phyloP scores from a whole-genome alignment of 2,329 filamentous ascomycete species.

The Colletotrichum gigasporum region DNA sequence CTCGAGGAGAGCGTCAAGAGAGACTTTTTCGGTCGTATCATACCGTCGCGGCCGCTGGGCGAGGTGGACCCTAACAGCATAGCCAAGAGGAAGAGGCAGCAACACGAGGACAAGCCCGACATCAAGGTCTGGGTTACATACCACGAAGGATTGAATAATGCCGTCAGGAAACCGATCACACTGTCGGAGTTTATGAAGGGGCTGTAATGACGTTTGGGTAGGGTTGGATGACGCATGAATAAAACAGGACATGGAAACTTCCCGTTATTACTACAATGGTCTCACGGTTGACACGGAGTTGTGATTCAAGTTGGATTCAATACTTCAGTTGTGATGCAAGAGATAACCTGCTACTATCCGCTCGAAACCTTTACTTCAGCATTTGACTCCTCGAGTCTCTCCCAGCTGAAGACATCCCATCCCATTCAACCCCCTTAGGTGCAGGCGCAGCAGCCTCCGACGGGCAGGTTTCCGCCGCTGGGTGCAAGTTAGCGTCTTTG shows the following conservation, averaged over 20 bases:
- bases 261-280: too few species aligned
- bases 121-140: conserved; percentile 85
- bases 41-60: conserved; percentile 55
- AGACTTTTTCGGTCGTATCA: conserved; percentile 86
- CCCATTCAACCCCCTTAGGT: too few species aligned
- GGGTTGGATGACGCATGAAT: neutral
- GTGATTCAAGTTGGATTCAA: too few species aligned
- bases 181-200: conserved; percentile 80
- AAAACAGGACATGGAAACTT: too few species aligned
- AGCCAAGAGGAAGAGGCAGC: conserved; percentile 36
- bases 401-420: too few species aligned
- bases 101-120: conserved; percentile 42
- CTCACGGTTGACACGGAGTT: too few species aligned
- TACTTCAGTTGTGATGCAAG: too few species aligned
- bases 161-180: conserved; percentile 87
- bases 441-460: conserved; percentile 5
- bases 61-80: conserved; percentile 51
- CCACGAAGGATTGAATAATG: conserved; percentile 92
- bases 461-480: conserved; percentile 3
- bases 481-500: neutral
- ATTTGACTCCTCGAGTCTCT: too few species aligned
- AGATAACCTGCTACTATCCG: too few species aligned
- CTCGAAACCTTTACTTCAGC: too few species aligned
- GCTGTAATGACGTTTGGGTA: conserved; percentile 51
- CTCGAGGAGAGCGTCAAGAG: conserved; percentile 64